Evolutionary conservation across 768 basidiomycete species (phyloP).

Genomic region (Lepiota venenata): DNA sequence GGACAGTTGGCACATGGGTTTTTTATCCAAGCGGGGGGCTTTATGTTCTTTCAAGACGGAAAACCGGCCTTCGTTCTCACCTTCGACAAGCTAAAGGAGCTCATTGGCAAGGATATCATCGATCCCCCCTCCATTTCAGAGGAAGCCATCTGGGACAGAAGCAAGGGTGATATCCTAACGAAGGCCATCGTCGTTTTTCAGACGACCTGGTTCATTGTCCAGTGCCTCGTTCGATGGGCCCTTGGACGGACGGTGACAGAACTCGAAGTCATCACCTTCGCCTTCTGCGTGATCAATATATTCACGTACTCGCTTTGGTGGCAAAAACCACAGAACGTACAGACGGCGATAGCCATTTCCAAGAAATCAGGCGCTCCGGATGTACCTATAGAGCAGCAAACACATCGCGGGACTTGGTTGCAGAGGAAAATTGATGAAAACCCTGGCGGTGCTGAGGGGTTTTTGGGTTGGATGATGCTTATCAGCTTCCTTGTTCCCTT

Average conservation of each 20-base stretch:
- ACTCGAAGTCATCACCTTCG: conserved; percentile 9
- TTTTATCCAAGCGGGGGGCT: conserved; percentile 13
- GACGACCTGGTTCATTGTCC: conserved; percentile 19
- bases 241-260: background rate
- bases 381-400: background rate
- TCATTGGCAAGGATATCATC: background rate
- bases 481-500: background rate
- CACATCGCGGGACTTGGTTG: background rate
- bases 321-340: conserved; percentile 7
- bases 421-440: background rate
- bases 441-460: background rate
- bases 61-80: background rate
- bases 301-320: conserved; percentile 10
- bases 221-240: conserved; percentile 4
- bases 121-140: conserved; percentile 10
- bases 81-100: background rate
- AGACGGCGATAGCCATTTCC: background rate
- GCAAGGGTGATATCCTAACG: conserved; percentile 22
- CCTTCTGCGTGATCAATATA: background rate
- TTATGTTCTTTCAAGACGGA: conserved; percentile 4
- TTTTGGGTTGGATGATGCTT: background rate
- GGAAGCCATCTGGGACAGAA: conserved; percentile 21
- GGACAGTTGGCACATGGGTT: conserved; percentile 14
- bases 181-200: conserved; percentile 22
- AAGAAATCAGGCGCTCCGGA: background rate